phyloP scores from a whole-genome alignment of 23 red algal genomes.

The Gracilaria domingensis region DNA sequence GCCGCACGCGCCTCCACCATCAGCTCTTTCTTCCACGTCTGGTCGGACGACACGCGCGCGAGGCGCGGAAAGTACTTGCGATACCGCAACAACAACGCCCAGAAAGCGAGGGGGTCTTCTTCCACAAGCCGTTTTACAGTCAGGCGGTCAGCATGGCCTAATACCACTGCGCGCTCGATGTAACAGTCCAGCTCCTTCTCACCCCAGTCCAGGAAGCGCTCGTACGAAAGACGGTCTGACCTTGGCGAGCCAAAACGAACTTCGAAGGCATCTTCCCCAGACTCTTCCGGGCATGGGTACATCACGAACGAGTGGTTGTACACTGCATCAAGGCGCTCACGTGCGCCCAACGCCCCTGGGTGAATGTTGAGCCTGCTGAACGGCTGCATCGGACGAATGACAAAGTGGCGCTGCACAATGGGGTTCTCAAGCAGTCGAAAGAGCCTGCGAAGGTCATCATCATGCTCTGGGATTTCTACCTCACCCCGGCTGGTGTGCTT shows the following conservation, averaged over 20 bases:
- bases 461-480: not conserved
- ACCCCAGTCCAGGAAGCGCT: slow-evolving; percentile 17
- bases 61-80: slow-evolving; percentile 7
- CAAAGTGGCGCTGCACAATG: not conserved
- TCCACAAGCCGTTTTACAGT: not conserved
- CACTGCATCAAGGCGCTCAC: slow-evolving; percentile 2
- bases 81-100: slow-evolving; percentile 1
- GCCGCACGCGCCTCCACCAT: not conserved
- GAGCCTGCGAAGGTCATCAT: not conserved
- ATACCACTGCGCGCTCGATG: slow-evolving; percentile 5
- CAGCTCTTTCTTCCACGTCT: not conserved
- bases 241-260: not conserved
- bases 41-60: not conserved
- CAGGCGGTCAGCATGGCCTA: not conserved
- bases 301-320: not conserved
- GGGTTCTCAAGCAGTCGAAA: not conserved
- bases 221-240: not conserved
- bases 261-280: not conserved
- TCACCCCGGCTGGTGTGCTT: not conserved
- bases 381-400: not conserved
- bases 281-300: not conserved
- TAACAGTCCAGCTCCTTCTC: slow-evolving; percentile 22
- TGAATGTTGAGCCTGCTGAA: not conserved
- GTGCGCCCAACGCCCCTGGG: not conserved
- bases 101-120: slow-evolving; percentile 7